Base-by-base conservation (phyloP, 169 alveolate genomes). In the Plasmodium malariae region DNA sequence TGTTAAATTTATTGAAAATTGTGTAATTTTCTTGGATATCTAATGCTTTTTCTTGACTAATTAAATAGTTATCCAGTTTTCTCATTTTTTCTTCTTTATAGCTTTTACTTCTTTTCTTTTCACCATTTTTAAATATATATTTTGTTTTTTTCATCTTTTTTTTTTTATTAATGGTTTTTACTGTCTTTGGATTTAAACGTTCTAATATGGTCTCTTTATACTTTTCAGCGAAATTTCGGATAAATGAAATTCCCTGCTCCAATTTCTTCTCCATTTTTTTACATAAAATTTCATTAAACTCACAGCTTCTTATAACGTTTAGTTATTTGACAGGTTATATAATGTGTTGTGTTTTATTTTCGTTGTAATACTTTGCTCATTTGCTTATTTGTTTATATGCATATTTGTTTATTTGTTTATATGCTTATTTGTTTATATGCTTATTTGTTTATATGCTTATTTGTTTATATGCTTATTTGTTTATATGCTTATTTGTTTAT, bases 11-110 rank as follows among this genome's bases (percentile, higher is more conserved):
- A 69, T 36, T 78, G 63, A 78, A 63, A 32, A 78, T 2, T 21
- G 74, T 21, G 36, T 62, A 62, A 68, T 78, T 78, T 78, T 78
- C 89, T 5, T 78, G 89, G 0, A 26, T 62, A 78, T 78, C 89
- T 67, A 78, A 28, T 63, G 60, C 89, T 9, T 62, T 78, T 21
- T 78, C 89, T 54, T 78, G 89, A 54, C 63, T 45, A 45, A 78
- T 78, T 54, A 78, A 55, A 48, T 62, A 78, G 17, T 24, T 63
- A 43, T 49, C 69, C 45, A 78, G 32, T 68, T 78, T 78, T 43
- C 37, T 62, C 55, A 55, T 78, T 62, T 78, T 78, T 14, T 78
- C 78, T 60, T 78, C 89, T 37, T 62, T 78, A 30, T 54, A 14
- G 14, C n/a, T 43, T 62, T 78, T 55, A 11, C 30, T 43, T 30